A percentile compares a stretch with the other conserved stretches of the same genome.
Conservation (phyloP, 1,284 basidiomycete genomes). For the Moesziomyces sp. region DNA sequence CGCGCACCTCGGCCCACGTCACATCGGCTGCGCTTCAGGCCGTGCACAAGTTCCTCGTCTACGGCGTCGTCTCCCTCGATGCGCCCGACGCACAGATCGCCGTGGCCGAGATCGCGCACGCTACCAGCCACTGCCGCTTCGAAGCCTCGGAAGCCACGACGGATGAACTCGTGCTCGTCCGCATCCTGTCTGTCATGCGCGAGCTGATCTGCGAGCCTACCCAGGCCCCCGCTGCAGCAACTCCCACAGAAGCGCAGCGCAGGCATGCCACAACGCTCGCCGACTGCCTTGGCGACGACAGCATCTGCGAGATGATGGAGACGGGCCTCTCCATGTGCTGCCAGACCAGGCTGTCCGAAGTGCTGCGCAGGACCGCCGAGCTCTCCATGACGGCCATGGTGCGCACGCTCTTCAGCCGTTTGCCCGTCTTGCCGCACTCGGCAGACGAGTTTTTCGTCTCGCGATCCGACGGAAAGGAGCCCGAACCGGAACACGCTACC, state of each 20-base stretch:
- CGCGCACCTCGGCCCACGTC: slow-evolving; percentile 91
- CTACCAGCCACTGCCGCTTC: slow-evolving; percentile 95
- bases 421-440: slow-evolving; percentile 73
- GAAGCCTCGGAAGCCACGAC: slow-evolving; percentile 85
- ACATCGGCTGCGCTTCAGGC: slow-evolving; percentile 88
- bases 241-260: not conserved
- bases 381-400: slow-evolving; percentile 90
- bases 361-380: slow-evolving; percentile 90
- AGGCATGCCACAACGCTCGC: slow-evolving; percentile 39
- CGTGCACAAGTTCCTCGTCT: slow-evolving; percentile 85
- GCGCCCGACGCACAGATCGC: slow-evolving; percentile 70
- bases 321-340: slow-evolving; percentile 97
- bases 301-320: slow-evolving; percentile 98
- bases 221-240: slow-evolving; percentile 3
- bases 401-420: slow-evolving; percentile 80
- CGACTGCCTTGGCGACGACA: slow-evolving; percentile 76
- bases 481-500: slow-evolving; percentile 58
- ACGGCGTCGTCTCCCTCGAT: slow-evolving; percentile 76
- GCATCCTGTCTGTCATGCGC: slow-evolving; percentile 89
- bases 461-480: slow-evolving; percentile 39
- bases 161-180: slow-evolving; percentile 93
- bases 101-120: slow-evolving; percentile 84
- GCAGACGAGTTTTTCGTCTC: slow-evolving; percentile 59
- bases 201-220: slow-evolving; percentile 76
- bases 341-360: slow-evolving; percentile 91